Conservation (phyloP, 2,329 filamentous ascomycete genomes). For the Elsinoe arachidis region DNA sequence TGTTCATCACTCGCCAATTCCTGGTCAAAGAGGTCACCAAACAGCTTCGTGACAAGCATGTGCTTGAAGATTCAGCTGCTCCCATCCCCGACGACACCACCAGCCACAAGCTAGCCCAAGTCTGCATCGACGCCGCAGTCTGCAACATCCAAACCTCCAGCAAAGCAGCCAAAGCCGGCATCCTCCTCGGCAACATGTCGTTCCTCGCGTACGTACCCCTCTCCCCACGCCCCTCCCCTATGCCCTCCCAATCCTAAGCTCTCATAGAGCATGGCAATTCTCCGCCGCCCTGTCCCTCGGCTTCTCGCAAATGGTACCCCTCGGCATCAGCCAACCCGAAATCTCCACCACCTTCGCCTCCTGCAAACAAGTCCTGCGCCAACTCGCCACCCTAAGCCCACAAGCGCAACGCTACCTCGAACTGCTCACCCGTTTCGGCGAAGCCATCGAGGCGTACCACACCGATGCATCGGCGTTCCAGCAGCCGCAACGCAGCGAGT, state of each 20-base stretch:
- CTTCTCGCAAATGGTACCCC: conserved; percentile 46
- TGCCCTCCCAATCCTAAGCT: conserved; percentile 34
- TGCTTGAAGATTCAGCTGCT: not conserved
- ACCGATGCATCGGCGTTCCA: not conserved
- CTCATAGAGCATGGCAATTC: conserved; percentile 40
- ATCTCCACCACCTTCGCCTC: conserved; percentile 42
- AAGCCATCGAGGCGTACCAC: not conserved
- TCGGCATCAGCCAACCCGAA: conserved; percentile 34
- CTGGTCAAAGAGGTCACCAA: conserved; percentile 41
- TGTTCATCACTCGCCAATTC: conserved; percentile 48
- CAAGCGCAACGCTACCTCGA: conserved; percentile 51
- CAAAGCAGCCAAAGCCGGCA: conserved; percentile 37
- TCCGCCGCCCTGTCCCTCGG: conserved; percentile 50
- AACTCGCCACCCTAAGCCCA: conserved; percentile 42
- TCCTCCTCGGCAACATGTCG: conserved; percentile 49
- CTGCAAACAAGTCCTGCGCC: conserved; percentile 42
- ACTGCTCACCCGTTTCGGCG: conserved; percentile 35
- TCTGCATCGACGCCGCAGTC: conserved; percentile 48
- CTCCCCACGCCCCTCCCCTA: not conserved
- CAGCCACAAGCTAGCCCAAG: conserved; percentile 37
- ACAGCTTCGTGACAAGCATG: not conserved
- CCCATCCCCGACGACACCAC: conserved; percentile 19
- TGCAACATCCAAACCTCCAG: conserved; percentile 48
- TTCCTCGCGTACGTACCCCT: conserved; percentile 45
- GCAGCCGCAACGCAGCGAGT: not conserved